phyloP scores from a whole-genome alignment of 768 basidiomycete species.

The Pleurotus tuoliensis region DNA sequence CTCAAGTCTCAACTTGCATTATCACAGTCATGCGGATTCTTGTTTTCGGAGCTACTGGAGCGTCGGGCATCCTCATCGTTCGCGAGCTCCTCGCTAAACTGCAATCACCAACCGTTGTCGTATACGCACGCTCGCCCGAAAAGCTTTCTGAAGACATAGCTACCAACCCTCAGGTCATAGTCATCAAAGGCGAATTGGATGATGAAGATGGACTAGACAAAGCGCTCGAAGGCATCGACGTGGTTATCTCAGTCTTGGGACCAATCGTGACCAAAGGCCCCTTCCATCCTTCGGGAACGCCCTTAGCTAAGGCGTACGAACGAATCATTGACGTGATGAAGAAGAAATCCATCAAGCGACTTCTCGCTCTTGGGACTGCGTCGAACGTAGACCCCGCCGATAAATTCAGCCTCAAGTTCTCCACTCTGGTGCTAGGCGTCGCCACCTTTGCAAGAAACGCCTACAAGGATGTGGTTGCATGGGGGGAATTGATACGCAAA shows the following conservation, averaged over 20 bases:
- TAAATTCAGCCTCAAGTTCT: conserved; percentile 45
- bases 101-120: conserved; percentile 38
- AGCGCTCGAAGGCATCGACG: conserved; percentile 55
- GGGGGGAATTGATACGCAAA: conserved; percentile 51
- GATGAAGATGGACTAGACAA: conserved; percentile 44
- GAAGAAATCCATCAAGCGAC: conserved; percentile 45
- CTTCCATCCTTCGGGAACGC: conserved; percentile 44
- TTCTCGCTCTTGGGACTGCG: conserved; percentile 65
- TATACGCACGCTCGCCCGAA: conserved; percentile 62
- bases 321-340: conserved; percentile 55
- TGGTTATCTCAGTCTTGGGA: conserved; percentile 66
- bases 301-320: conserved; percentile 59
- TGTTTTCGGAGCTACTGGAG: conserved; percentile 70
- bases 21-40: conserved; percentile 46
- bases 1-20: too few relatives aligned
- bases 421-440: conserved; percentile 37
- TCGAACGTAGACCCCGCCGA: conserved; percentile 62
- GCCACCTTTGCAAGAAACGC: conserved; percentile 45
- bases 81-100: conserved; percentile 46
- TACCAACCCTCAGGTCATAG: conserved; percentile 37
- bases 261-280: conserved; percentile 33
- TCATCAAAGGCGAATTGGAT: conserved; percentile 54
- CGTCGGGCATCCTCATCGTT: conserved; percentile 52
- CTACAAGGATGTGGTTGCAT: conserved; percentile 66
- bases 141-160: conserved; percentile 54